These are phyloP conservation scores for Cylindrotheca closterium DNA, from an alignment of 108 stramenopile species.

Conservation along the genomic window DNA sequence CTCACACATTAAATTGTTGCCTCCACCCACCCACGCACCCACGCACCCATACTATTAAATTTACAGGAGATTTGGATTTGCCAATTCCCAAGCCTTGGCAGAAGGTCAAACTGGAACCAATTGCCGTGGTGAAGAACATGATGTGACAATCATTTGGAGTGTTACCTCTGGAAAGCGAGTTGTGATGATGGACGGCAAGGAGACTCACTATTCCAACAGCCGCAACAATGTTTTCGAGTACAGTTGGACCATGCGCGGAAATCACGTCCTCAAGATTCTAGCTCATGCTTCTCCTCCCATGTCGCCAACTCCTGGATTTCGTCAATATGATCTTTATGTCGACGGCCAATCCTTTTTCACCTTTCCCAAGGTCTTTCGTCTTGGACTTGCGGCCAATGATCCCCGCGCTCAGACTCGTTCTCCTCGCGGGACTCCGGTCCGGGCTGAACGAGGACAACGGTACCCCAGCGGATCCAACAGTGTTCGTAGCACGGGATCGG, in stretches of 20 bases:
- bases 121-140: constrained; percentile 91
- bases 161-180: constrained; percentile 83
- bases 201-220: constrained; percentile 69
- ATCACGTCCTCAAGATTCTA: constrained; percentile 86
- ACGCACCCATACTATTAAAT: too few species aligned
- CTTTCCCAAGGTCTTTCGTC: constrained; percentile 85
- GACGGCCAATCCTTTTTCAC: constrained; percentile 86
- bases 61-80: constrained; percentile 87
- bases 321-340: constrained; percentile 91
- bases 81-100: constrained; percentile 79
- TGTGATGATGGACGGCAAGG: constrained; percentile 77
- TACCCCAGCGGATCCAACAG: constrained; percentile 1
- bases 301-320: constrained; percentile 71
- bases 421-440: constrained; percentile 9
- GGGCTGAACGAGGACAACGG: constrained; percentile 13
- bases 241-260: constrained; percentile 83
- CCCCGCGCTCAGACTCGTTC: constrained; percentile 27
- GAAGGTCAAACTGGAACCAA: constrained; percentile 82
- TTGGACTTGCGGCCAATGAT: constrained; percentile 61
- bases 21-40: too few species aligned
- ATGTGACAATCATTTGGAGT: constrained; percentile 86
- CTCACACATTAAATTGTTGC: too few species aligned
- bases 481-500: constrained; percentile 2
- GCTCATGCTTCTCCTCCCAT: constrained; percentile 86
- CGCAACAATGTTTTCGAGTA: constrained; percentile 78